These are phyloP conservation scores for Pseudocercospora macadamiae DNA, from an alignment of 2,329 filamentous ascomycete genomes.

Conservation along the genomic window DNA sequence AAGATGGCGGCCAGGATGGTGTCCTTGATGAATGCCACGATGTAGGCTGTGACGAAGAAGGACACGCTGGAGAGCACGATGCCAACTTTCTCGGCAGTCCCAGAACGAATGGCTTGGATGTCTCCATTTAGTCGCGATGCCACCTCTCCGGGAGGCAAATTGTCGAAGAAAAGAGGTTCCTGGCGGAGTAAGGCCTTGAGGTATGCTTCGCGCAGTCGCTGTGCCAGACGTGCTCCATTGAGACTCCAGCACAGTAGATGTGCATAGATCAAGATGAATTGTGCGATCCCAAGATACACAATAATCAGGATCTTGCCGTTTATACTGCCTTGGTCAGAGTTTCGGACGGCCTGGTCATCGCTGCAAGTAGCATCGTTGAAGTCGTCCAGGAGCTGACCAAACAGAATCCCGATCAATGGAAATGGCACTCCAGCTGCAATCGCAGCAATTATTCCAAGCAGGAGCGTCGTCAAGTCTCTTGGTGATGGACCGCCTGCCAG, in stretches of 20 bases:
- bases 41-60: conserved; percentile 68
- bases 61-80: conserved; percentile 63
- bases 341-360: conserved; percentile 33
- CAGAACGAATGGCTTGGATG: conserved; percentile 67
- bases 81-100: conserved; percentile 71
- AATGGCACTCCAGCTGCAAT: conserved; percentile 63
- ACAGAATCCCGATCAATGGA: conserved; percentile 65
- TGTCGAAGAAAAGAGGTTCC: conserved; percentile 66
- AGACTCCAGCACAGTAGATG: conserved; percentile 56
- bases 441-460: conserved; percentile 48
- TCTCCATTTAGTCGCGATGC: conserved; percentile 63
- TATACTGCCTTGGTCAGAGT: conserved; percentile 48
- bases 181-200: conserved; percentile 61
- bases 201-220: conserved; percentile 64
- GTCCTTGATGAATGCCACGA: conserved; percentile 68
- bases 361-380: conserved; percentile 61
- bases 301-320: conserved; percentile 62
- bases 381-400: conserved; percentile 64
- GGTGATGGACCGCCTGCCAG: conserved; percentile 43
- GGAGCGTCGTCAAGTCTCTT: conserved; percentile 20
- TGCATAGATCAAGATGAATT: not conserved
- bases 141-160: conserved; percentile 66
- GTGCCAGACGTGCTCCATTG: conserved; percentile 64
- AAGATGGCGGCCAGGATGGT: conserved; percentile 65
- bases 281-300: conserved; percentile 63